These are phyloP conservation scores for Aspergillus pseudotamarii DNA, from an alignment of 2,329 filamentous ascomycete species.

Conservation along the genomic window DNA sequence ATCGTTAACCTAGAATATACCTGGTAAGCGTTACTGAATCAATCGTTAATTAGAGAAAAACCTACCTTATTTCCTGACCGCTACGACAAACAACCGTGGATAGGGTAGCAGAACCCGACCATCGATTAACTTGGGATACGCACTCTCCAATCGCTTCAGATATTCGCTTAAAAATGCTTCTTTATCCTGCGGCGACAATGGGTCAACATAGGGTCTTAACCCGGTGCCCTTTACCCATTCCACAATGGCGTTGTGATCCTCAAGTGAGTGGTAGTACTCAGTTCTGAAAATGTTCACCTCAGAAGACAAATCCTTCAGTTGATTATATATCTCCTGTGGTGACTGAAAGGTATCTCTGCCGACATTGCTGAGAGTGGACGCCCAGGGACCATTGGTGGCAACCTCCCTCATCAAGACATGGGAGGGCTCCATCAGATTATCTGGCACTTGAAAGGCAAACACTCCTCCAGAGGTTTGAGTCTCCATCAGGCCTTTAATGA, in stretches of 20 bases:
- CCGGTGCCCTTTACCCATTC: constrained; percentile 65
- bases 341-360: constrained; percentile 54
- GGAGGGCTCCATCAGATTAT: constrained; percentile 54
- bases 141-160: constrained; percentile 44
- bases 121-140: constrained; percentile 52
- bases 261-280: constrained; percentile 56
- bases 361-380: constrained; percentile 34
- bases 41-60: background rate
- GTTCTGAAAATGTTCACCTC: constrained; percentile 59
- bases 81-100: constrained; percentile 60
- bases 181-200: constrained; percentile 46
- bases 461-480: constrained; percentile 49
- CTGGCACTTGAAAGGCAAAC: constrained; percentile 58
- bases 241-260: constrained; percentile 54
- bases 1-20: background rate
- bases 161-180: constrained; percentile 53
- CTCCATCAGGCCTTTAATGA: constrained; percentile 49
- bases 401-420: constrained; percentile 56
- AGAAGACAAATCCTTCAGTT: constrained; percentile 46
- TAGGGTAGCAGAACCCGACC: constrained; percentile 60
- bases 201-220: constrained; percentile 57
- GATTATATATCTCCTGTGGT: constrained; percentile 52
- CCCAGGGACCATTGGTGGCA: constrained; percentile 46
- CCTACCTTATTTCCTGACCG: constrained; percentile 28
- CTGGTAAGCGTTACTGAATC: background rate